Evolutionary conservation across 495 filamentous ascomycete genomes (phyloP).

Genomic region (Pyrenopolyporus hunteri): DNA sequence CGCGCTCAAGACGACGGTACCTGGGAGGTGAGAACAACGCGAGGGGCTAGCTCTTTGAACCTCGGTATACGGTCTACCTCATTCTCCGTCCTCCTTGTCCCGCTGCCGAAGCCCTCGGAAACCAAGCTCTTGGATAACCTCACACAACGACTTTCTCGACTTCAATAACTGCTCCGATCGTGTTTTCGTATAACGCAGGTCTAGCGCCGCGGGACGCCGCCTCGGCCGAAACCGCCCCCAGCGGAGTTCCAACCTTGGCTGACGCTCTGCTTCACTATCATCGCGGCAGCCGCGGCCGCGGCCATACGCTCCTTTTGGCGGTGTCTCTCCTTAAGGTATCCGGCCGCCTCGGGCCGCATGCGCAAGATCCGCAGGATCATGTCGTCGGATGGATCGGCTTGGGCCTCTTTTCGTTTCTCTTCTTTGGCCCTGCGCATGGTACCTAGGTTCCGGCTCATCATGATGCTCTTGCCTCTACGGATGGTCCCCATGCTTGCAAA

Average conservation of each 20-base stretch:
- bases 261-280: constrained; percentile 93
- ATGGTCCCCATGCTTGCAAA: constrained; percentile 76
- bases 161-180: not conserved
- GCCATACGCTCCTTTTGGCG: constrained; percentile 93
- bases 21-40: not conserved
- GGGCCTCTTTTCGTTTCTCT: constrained; percentile 91
- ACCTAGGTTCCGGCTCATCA: constrained; percentile 92
- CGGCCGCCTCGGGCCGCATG: constrained; percentile 93
- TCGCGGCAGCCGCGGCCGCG: constrained; percentile 86
- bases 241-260: constrained; percentile 64
- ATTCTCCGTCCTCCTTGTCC: not conserved
- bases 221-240: constrained; percentile 67
- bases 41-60: not conserved
- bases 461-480: constrained; percentile 86
- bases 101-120: constrained; percentile 18
- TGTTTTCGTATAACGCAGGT: constrained; percentile 1
- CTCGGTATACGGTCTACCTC: not conserved
- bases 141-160: constrained; percentile 25
- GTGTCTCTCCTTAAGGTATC: constrained; percentile 87
- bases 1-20: not conserved
- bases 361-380: constrained; percentile 96
- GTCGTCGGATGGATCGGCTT: constrained; percentile 96
- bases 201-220: constrained; percentile 51
- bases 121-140: constrained; percentile 34
- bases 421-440: constrained; percentile 96